phyloP scores from a whole-genome alignment of 208 protist genomes.

The Trypanosoma cruzi region DNA sequence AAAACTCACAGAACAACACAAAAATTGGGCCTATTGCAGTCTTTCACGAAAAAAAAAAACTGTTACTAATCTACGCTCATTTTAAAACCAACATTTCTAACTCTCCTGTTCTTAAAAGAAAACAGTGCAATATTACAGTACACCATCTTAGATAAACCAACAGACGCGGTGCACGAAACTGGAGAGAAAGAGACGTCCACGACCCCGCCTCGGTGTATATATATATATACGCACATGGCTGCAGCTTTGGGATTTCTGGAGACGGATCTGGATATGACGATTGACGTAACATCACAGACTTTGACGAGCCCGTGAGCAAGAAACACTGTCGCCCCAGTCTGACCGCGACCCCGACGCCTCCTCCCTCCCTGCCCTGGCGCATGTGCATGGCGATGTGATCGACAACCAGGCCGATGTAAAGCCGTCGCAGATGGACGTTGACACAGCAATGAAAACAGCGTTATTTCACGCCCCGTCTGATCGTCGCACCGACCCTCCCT shows the following conservation, averaged over 20 bases:
- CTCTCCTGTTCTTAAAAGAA: slow-evolving; percentile 6
- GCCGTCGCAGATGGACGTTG: slow-evolving; percentile 49
- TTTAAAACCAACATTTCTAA: no score
- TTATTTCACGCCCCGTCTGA: slow-evolving; percentile 36
- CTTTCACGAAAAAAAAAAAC: slow-evolving; percentile 22
- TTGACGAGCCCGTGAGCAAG: slow-evolving; percentile 31
- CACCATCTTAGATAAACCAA: slow-evolving; percentile 12
- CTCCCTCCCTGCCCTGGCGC: not conserved
- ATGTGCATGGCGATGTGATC: slow-evolving; percentile 22
- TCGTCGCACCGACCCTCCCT: slow-evolving; percentile 3
- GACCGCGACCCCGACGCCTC: slow-evolving; percentile 1
- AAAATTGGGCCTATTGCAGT: slow-evolving; percentile 4
- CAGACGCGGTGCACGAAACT: slow-evolving; percentile 28
- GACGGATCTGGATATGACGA: slow-evolving; percentile 16
- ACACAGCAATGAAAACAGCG: slow-evolving; percentile 29
- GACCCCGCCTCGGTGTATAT: not conserved
- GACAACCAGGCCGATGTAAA: slow-evolving; percentile 46
- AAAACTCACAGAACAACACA: not conserved
- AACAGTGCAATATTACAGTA: not conserved
- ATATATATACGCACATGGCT: not conserved
- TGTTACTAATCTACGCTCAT: not conserved
- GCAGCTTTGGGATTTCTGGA: not conserved
- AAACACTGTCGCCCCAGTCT: slow-evolving; percentile 35
- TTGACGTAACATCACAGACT: slow-evolving; percentile 41
- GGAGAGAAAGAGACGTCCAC: slow-evolving; percentile 11